phyloP scores from a whole-genome alignment of 1,139 yeast species.

The Taphrina flavorubra region DNA sequence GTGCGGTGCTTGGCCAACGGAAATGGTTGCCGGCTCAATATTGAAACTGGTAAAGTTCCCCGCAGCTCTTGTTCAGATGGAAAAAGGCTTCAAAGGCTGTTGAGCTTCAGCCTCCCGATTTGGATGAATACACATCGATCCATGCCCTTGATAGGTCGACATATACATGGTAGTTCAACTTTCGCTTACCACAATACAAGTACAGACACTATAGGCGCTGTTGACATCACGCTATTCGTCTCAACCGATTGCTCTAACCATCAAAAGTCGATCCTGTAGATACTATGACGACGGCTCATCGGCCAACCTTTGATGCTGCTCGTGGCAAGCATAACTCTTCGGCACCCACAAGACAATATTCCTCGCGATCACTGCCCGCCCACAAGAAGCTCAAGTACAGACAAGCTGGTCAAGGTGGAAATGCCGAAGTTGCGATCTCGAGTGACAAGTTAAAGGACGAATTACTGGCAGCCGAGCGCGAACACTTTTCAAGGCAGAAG shows the following conservation, averaged over 20 bases:
- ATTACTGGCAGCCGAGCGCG: conserved; percentile 44
- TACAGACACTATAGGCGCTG: too few species aligned
- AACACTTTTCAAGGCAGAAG: conserved; percentile 27
- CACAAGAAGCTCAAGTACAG: conserved; percentile 70
- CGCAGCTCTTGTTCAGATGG: conserved; percentile 9
- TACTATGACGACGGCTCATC: conserved; percentile 38
- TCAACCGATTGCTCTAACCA: too few species aligned
- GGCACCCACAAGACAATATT: conserved; percentile 60
- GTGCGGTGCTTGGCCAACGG: background rate
- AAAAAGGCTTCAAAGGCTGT: background rate
- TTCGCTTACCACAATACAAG: too few species aligned
- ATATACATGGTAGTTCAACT: too few species aligned
- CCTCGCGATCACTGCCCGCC: conserved; percentile 72
- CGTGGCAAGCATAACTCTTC: conserved; percentile 63
- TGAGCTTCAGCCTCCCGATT: background rate
- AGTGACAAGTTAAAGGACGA: conserved; percentile 37
- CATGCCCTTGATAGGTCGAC: too few species aligned
- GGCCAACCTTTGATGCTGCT: conserved; percentile 84
- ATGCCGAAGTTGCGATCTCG: conserved; percentile 40
- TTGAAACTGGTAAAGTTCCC: conserved; percentile 1
- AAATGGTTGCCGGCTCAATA: background rate
- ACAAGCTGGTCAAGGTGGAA: conserved; percentile 53
- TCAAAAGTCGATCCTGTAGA: background rate
- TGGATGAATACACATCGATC: background rate
- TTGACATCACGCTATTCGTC: too few species aligned